phyloP scores from a whole-genome alignment of 805 yeast genomes.

The Cyberlindnera xishuangbannaensis region DNA sequence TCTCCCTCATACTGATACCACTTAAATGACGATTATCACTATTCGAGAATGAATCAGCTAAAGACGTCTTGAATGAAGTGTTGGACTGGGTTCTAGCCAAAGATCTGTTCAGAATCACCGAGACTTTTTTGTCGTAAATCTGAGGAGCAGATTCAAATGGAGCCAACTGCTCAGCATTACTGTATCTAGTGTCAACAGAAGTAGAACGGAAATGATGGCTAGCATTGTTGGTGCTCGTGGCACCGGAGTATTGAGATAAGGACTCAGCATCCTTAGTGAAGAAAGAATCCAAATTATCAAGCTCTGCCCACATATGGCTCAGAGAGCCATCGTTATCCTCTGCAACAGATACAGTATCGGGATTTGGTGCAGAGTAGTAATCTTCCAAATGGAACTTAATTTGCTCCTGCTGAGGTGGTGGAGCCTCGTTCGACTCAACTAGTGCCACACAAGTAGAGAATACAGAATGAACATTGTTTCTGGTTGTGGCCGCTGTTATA shows the following conservation, averaged over 20 bases:
- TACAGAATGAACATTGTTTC: constrained; percentile 93
- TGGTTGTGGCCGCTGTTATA: constrained; percentile 77
- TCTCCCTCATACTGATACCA: constrained; percentile 18
- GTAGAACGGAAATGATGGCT: constrained; percentile 31
- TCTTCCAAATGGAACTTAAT: constrained; percentile 56
- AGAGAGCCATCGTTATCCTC: constrained; percentile 70
- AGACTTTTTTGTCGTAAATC: constrained; percentile 73
- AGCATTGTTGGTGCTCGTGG: constrained; percentile 21
- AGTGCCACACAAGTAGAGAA: constrained; percentile 68
- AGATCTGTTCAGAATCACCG: constrained; percentile 66
- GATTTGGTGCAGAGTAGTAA: constrained; percentile 30
- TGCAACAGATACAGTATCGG: constrained; percentile 43
- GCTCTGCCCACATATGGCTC: constrained; percentile 88
- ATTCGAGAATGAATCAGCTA: constrained; percentile 59
- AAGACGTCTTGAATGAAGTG: constrained; percentile 67
- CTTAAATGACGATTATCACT: constrained; percentile 22
- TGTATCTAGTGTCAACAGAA: constrained; percentile 58
- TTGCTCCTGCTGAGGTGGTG: constrained; percentile 29
- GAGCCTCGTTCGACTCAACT: constrained; percentile 24
- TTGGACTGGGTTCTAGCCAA: constrained; percentile 70
- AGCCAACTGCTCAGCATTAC: constrained; percentile 39
- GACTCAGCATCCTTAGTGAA: constrained; percentile 58
- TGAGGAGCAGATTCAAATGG: constrained; percentile 72
- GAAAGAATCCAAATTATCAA: constrained; percentile 84
- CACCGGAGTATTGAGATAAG: constrained; percentile 21